phyloP scores from a whole-genome alignment of 805 yeast species.

The Candida namnaoensis region DNA sequence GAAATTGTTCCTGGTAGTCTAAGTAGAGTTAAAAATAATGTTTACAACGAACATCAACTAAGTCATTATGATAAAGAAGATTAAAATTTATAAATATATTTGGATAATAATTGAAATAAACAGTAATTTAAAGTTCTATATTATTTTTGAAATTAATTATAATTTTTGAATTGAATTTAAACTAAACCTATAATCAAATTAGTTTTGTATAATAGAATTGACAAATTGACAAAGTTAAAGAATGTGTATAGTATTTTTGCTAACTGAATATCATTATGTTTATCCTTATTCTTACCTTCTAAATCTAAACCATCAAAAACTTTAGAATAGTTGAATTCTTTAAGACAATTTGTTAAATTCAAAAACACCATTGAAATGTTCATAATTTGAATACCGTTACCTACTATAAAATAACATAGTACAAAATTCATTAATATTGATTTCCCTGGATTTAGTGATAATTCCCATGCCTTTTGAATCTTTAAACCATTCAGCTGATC shows the following conservation, averaged over 20 bases:
- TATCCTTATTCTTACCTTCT: background rate
- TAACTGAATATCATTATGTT: background rate
- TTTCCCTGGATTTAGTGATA: background rate
- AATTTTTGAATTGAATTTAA: too few relatives aligned
- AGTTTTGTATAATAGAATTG: too few relatives aligned
- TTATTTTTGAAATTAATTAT: too few relatives aligned
- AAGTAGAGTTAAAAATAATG: background rate
- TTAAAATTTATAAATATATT: too few relatives aligned
- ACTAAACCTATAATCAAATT: background rate
- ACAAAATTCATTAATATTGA: background rate
- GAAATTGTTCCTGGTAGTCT: conserved; percentile 27
- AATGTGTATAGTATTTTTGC: background rate
- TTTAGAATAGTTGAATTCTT: background rate
- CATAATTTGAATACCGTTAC: background rate
- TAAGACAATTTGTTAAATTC: background rate
- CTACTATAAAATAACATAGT: background rate
- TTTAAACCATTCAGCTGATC: background rate
- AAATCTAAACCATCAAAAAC: background rate
- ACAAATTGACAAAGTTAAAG: background rate
- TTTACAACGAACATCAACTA: background rate
- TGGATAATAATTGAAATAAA: too few relatives aligned
- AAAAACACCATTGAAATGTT: background rate
- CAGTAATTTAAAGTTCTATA: too few relatives aligned
- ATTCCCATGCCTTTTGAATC: background rate
- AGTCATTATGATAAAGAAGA: too few relatives aligned